Evolutionary conservation across 2,329 filamentous ascomycete species (phyloP).

Genomic region (Fusarium denticulatum): DNA sequence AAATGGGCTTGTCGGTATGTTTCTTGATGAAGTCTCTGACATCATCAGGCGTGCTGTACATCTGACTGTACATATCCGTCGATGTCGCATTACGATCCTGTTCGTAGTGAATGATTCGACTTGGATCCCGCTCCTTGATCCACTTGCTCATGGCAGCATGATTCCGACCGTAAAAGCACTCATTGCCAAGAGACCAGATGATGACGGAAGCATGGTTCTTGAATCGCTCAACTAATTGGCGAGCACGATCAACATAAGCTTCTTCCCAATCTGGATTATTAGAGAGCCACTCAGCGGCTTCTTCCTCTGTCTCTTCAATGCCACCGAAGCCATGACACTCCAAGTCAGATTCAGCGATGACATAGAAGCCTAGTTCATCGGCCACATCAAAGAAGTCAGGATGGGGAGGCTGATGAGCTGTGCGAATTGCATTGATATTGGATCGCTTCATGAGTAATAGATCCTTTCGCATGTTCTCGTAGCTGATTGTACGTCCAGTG

Average conservation of each 20-base stretch:
- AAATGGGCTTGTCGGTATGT: slow-evolving; percentile 59
- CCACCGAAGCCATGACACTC: slow-evolving; percentile 62
- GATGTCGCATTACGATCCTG: slow-evolving; percentile 66
- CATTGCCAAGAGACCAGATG: slow-evolving; percentile 78
- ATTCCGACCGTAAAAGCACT: slow-evolving; percentile 75
- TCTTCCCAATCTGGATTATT: slow-evolving; percentile 70
- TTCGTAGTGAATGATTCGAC: slow-evolving; percentile 72
- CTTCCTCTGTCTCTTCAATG: slow-evolving; percentile 1
- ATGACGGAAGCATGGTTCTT: slow-evolving; percentile 72
- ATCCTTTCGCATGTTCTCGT: slow-evolving; percentile 68
- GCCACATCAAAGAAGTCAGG: slow-evolving; percentile 68
- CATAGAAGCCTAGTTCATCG: slow-evolving; percentile 71
- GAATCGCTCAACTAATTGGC: slow-evolving; percentile 69
- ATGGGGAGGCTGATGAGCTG: slow-evolving; percentile 73
- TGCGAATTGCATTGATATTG: slow-evolving; percentile 77
- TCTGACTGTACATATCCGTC: slow-evolving; percentile 71
- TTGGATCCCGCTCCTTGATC: slow-evolving; percentile 65
- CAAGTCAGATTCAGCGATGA: slow-evolving; percentile 67
- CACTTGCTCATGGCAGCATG: slow-evolving; percentile 74
- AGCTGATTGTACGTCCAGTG: slow-evolving; percentile 69
- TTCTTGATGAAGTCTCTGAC: slow-evolving; percentile 3
- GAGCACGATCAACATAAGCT: slow-evolving; percentile 73
- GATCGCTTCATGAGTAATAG: slow-evolving; percentile 73
- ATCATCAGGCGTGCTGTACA: slow-evolving; percentile 67
- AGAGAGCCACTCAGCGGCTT: slow-evolving; percentile 52